Evolutionary conservation across 139 green algal genomes (phyloP).

Genomic region (Choricystis sp.): DNA sequence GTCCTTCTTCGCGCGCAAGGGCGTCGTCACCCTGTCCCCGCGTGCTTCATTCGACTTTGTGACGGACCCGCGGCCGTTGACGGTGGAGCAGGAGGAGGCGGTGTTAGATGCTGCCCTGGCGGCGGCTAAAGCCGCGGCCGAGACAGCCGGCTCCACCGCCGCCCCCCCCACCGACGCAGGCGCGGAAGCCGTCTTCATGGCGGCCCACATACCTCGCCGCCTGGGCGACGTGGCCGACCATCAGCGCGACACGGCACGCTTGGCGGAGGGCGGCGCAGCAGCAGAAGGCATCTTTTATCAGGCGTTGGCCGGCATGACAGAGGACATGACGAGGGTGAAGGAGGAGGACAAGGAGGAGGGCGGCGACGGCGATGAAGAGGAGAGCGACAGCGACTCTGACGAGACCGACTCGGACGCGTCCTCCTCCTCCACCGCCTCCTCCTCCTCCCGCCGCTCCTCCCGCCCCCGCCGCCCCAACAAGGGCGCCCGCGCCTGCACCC

Average conservation of each 20-base stretch:
- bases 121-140: constrained; percentile 13
- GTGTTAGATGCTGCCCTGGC: constrained; percentile 60
- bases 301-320: constrained; percentile 57
- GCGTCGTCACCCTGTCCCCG: constrained; percentile 61
- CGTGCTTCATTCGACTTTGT: constrained; percentile 96
- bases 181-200: constrained; percentile 19
- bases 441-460: too few relatives aligned
- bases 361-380: constrained; percentile 1
- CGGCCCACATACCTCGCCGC: constrained; percentile 84
- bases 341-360: not conserved
- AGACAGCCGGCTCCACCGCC: not conserved
- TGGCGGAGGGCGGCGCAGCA: constrained; percentile 23
- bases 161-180: not conserved
- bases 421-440: too few relatives aligned
- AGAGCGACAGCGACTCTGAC: constrained; percentile 10
- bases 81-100: constrained; percentile 43
- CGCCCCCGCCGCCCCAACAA: too few relatives aligned
- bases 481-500: too few relatives aligned
- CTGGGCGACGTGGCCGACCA: constrained; percentile 78
- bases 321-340: constrained; percentile 58
- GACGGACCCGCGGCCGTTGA: constrained; percentile 65
- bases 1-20: constrained; percentile 72
- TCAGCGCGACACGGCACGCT: constrained; percentile 63
- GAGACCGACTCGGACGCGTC: constrained; percentile 8
- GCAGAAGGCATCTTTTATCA: constrained; percentile 91